Percentiles rank a stretch among this genome's conserved stretches.
phyloP scores from a whole-genome alignment of 257 asterid species.

The Plantago ovata region DNA sequence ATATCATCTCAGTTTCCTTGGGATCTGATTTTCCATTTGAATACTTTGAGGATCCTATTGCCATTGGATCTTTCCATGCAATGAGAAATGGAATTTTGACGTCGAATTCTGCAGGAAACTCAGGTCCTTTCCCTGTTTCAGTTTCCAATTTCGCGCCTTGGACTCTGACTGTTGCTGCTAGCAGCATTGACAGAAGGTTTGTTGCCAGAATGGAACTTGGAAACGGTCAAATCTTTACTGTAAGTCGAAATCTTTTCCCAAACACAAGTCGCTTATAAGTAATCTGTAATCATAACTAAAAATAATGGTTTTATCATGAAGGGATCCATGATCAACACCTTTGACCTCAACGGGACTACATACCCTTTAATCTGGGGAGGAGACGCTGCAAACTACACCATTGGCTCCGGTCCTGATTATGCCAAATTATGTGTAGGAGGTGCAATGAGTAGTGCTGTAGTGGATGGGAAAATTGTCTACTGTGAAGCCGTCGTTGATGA shows the following conservation, averaged over 20 bases:
- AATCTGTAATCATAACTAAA: not conserved
- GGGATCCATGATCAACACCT: slow-evolving; percentile 60
- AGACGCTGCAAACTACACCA: slow-evolving; percentile 56
- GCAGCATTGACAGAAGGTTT: slow-evolving; percentile 54
- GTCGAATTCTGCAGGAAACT: slow-evolving; percentile 56
- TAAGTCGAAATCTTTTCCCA: slow-evolving; percentile 17
- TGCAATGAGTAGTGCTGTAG: slow-evolving; percentile 34
- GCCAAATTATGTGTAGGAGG: slow-evolving; percentile 23
- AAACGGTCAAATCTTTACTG: slow-evolving; percentile 39
- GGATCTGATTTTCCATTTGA: slow-evolving; percentile 38
- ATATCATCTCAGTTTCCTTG: slow-evolving; percentile 53
- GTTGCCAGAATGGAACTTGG: slow-evolving; percentile 52
- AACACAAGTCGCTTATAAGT: too few species aligned
- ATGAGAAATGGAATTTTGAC: slow-evolving; percentile 66
- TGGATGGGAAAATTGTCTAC: slow-evolving; percentile 43
- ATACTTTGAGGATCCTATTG: slow-evolving; percentile 57
- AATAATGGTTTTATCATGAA: slow-evolving; percentile 18
- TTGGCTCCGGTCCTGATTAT: slow-evolving; percentile 34
- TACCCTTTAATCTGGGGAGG: slow-evolving; percentile 75
- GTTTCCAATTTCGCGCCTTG: slow-evolving; percentile 50
- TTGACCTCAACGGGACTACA: slow-evolving; percentile 35
- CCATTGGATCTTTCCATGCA: slow-evolving; percentile 74
- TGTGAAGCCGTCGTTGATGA: slow-evolving; percentile 32
- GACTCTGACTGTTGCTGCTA: slow-evolving; percentile 68
- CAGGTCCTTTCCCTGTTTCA: slow-evolving; percentile 45